Conservation (phyloP, 1,139 yeast genomes). For the Geotrichum phurueaensis region DNA sequence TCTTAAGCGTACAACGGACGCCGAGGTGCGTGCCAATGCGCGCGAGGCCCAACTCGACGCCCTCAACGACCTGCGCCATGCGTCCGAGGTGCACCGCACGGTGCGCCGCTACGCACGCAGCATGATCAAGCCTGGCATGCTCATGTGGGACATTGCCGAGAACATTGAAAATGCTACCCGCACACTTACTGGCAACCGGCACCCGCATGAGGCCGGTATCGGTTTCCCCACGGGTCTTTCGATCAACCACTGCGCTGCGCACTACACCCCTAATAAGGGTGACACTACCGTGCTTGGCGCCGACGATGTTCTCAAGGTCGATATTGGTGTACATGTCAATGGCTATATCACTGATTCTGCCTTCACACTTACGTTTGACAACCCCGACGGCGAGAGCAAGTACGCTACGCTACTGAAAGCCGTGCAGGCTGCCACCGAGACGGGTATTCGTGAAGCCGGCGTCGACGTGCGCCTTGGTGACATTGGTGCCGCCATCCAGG, state of each 20-base stretch:
- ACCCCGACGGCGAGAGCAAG: constrained; percentile 41
- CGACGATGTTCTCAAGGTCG: constrained; percentile 95
- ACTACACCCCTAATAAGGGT: constrained; percentile 94
- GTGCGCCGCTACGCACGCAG: constrained; percentile 77
- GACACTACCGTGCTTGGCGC: constrained; percentile 73
- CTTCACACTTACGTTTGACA: constrained; percentile 71
- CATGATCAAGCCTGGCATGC: constrained; percentile 83
- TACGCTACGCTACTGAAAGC: constrained; percentile 78
- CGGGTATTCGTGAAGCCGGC: constrained; percentile 91
- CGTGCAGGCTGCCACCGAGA: constrained; percentile 85
- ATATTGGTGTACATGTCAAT: constrained; percentile 93
- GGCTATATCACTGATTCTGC: constrained; percentile 97
- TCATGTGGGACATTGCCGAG: constrained; percentile 84
- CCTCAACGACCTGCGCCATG: constrained; percentile 93
- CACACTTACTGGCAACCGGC: constrained; percentile 59
- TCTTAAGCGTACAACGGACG: constrained; percentile 71
- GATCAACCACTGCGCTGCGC: constrained; percentile 92
- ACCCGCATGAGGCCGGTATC: constrained; percentile 66
- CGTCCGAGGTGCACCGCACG: constrained; percentile 91
- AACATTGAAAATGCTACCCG: constrained; percentile 81
- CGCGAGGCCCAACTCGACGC: constrained; percentile 47
- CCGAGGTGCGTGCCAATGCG: constrained; percentile 76
- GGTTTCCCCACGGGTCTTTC: constrained; percentile 98
- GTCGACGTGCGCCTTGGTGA: constrained; percentile 93
- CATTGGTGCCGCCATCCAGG: constrained; percentile 93